Evolutionary conservation across 306 rosid species (phyloP), one percentile per base, ranked within the genome.

Genomic region (Luffa aegyptiaca): DNA sequence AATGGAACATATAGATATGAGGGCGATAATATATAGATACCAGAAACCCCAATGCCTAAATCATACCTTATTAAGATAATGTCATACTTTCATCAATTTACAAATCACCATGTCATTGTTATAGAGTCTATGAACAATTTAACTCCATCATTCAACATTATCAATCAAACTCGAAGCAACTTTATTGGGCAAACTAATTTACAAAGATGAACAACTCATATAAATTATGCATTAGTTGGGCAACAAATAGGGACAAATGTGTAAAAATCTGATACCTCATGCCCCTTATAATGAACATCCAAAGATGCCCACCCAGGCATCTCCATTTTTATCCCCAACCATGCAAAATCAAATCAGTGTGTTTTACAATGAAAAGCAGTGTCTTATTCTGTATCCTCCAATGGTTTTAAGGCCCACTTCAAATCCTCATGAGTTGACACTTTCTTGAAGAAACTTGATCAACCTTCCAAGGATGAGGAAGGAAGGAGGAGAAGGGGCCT

Each of bases 361-460:
- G 16, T 36, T 41, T 62, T 62, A 33, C 69, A 33, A n/a, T 33
- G 44, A 62, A 62, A 13, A 33, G 41, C 69, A 31, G 68, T 62
- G n/a, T 18, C 20, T 42, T 69, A 18, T 69, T 69, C 18, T 4
- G 75, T 69, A 64, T 42, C 16, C 36, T n/a, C 52, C 8, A 36
- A 44, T 69, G 75, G 75, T 69, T 39, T n/a, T n/a, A 69, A 69
- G 18, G 75, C 55, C 18, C 37, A 18, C 52, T 42, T 68, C 75
- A 68, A 17, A 41, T 41, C 56, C 41, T 71, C 76, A 46, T 46
- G 76, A 45, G 76, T n/a, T 41, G 14, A 44, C 35, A 5, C 8
- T n/a, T 42, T 10, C 76, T 70, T 33, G 76, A 51, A 45, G 76
- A 66, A 65, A 65, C 73, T 65, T 65, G 45, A 37, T 65, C 73